Conservation (phyloP, 2,329 filamentous ascomycete species). For the Ilyonectria sp. region DNA sequence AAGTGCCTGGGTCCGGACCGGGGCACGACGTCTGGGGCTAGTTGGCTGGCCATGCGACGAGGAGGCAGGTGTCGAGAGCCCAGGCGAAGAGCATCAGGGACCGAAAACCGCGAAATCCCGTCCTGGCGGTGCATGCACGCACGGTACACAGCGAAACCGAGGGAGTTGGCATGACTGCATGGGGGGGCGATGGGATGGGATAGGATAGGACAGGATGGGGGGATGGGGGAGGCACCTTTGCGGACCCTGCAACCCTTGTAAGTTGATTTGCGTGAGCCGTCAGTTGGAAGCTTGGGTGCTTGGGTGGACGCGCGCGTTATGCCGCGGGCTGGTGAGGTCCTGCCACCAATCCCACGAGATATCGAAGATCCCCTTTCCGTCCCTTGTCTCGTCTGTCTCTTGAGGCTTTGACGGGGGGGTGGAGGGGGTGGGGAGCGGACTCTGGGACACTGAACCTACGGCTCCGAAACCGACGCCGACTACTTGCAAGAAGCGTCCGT, state of each 20-base stretch:
- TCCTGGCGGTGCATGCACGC: not conserved
- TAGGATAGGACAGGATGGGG: too few species aligned
- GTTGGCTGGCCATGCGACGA: not conserved
- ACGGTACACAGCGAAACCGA: not conserved
- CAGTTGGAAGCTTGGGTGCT: not conserved
- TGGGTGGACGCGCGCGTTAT: not conserved
- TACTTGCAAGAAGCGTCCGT: not conserved
- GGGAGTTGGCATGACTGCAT: constrained; percentile 13
- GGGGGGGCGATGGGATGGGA: not conserved
- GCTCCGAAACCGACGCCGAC: constrained; percentile 1
- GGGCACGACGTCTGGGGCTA: not conserved
- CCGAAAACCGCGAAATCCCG: constrained; percentile 9
- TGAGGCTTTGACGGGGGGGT: not conserved
- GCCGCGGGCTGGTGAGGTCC: not conserved
- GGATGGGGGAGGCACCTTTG: not conserved
- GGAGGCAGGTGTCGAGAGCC: not conserved
- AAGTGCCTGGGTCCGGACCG: not conserved
- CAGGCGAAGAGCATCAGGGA: constrained; percentile 9
- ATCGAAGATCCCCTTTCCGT: constrained; percentile 10
- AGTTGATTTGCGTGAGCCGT: not conserved
- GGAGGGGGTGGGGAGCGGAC: not conserved
- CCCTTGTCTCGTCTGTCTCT: not conserved
- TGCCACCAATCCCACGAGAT: not conserved
- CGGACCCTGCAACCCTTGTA: constrained; percentile 12
- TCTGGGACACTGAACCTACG: not conserved